Evolutionary conservation across 2,329 filamentous ascomycete species (phyloP), one percentile per base, ranked within the genome.

Genomic region (Pestalotiopsis sp.): DNA sequence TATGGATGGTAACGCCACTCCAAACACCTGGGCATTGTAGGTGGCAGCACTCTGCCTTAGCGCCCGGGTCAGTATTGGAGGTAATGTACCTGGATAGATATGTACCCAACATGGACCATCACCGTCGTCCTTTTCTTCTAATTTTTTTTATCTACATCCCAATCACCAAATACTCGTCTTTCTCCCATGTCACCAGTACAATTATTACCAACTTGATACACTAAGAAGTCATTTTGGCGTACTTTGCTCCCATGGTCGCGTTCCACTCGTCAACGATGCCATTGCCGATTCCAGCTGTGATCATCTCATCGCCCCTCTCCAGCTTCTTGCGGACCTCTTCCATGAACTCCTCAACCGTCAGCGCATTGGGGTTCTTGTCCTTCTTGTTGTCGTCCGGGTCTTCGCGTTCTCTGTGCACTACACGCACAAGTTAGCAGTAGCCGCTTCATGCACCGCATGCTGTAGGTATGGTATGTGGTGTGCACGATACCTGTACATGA

Each of bases 381-480:
- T 89, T 89, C 77, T 88, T 90, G 67, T 89, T 89, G 70, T 89
- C 85, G 71, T 89, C 83, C 1, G 87, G 86, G 72, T 89, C 81
- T 61, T 82, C 79, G 36, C 87, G 77, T 71, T 90, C 87, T 0
- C 87, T 80, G 74, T 90, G 86, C 49, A 90, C 45, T 52, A 52
- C 45, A 9, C 45, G 17, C n/a, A 11, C 45, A n/a, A 52, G n/a
- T 52, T 52, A 52, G 14, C 45, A 4, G 20, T 20, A 17, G 20
- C 45, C 45, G 9, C 20, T n/a, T n/a, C 14, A 52, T 23, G 17
- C 20, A 17, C 45, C 7, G 9, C 31, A 17, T 52, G 6, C 4
- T 52, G 17, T 9, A 13, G 4, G n/a, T 49, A 17, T 17, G 13
- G 11, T 5, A 52, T 23, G 14, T 23, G 13, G 5, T 14, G 41